Conservation (phyloP, 2,329 filamentous ascomycete genomes). For the Ceratocystis huliohia region DNA sequence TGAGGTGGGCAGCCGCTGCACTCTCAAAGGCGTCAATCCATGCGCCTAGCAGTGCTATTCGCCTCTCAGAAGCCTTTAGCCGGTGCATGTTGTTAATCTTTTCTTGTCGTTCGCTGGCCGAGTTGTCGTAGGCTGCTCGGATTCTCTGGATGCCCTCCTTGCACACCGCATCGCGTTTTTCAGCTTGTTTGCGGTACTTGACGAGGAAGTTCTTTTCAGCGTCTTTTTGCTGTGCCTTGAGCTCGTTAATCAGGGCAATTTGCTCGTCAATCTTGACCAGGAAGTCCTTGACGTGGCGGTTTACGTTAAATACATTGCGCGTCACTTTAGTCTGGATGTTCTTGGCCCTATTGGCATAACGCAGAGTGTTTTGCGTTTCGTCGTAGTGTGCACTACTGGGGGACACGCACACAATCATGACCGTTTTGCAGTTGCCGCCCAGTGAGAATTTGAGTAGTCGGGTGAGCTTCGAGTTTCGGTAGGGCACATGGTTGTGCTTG, state of each 20-base stretch:
- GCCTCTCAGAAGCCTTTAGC: conserved; percentile 66
- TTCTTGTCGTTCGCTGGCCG: conserved; percentile 62
- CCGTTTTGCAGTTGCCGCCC: conserved; percentile 94
- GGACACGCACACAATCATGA: conserved; percentile 98
- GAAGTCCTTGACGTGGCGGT: conserved; percentile 97
- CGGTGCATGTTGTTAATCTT: conserved; percentile 70
- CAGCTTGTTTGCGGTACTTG: conserved; percentile 82
- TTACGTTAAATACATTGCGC: conserved; percentile 98
- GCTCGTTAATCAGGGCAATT: conserved; percentile 89
- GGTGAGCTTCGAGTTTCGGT: conserved; percentile 94
- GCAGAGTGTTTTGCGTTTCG: conserved; percentile 93
- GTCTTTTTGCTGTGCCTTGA: conserved; percentile 86
- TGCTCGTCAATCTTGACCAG: conserved; percentile 99
- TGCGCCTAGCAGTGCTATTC: conserved; percentile 72
- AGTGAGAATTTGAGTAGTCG: conserved; percentile 92
- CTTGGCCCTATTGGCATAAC: conserved; percentile 95
- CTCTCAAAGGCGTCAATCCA: conserved; percentile 90
- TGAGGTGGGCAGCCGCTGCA: conserved; percentile 52
- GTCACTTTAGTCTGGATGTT: conserved; percentile 99
- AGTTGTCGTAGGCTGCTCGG: conserved; percentile 71
- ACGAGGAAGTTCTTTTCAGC: conserved; percentile 67
- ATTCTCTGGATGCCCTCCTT: conserved; percentile 71
- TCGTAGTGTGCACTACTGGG: conserved; percentile 95
- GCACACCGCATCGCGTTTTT: conserved; percentile 64
- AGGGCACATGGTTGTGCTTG: conserved; percentile 87